phyloP scores from a whole-genome alignment of 2,329 filamentous ascomycete species.

The Verticillium zaregamsianum region DNA sequence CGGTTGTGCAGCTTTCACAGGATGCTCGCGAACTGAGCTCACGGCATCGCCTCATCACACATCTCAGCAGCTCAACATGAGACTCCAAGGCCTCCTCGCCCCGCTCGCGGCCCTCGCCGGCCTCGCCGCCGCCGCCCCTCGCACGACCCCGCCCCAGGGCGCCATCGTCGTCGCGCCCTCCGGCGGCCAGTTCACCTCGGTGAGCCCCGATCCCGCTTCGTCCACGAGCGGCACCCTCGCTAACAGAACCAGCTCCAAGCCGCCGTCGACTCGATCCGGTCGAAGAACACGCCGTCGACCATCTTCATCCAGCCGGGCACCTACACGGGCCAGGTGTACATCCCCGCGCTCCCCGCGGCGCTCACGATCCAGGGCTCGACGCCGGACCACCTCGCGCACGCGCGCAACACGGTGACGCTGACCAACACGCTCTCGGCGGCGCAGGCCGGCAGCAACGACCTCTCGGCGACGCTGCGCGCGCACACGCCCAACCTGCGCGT shows the following conservation, averaged over 20 bases:
- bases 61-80: background rate
- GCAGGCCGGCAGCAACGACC: slow-evolving; percentile 47
- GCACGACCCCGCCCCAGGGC: slow-evolving; percentile 38
- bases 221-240: background rate
- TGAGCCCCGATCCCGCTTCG: background rate
- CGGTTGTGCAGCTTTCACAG: background rate
- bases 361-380: slow-evolving; percentile 58
- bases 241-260: slow-evolving; percentile 37
- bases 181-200: slow-evolving; percentile 18
- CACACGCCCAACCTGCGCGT: slow-evolving; percentile 47
- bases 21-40: background rate
- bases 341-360: slow-evolving; percentile 41
- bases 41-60: background rate
- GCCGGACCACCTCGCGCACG: slow-evolving; percentile 44
- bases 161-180: slow-evolving; percentile 43
- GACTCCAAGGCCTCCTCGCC: background rate
- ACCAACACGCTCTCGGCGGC: slow-evolving; percentile 31
- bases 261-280: slow-evolving; percentile 53
- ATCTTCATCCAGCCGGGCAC: slow-evolving; percentile 66
- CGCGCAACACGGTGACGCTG: slow-evolving; percentile 53
- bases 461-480: slow-evolving; percentile 42
- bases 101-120: background rate
- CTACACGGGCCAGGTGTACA: slow-evolving; percentile 57
- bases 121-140: slow-evolving; percentile 21
- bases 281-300: slow-evolving; percentile 43